phyloP scores from a whole-genome alignment of 2,329 filamentous ascomycete species.

The Aspergillus sp. region DNA sequence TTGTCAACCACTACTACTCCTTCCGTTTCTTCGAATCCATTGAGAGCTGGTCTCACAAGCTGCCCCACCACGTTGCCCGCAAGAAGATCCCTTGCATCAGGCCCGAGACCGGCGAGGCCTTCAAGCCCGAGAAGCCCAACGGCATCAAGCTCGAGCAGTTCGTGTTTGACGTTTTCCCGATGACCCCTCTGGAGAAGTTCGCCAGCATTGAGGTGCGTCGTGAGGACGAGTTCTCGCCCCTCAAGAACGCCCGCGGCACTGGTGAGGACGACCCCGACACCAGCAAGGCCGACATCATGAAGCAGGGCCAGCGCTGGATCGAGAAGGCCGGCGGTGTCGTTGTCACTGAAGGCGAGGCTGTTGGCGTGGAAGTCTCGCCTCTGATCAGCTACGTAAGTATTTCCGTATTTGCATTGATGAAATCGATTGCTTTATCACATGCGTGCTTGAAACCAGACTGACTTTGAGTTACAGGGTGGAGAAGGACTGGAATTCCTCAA shows the following conservation, averaged over 20 bases:
- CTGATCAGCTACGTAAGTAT: slow-evolving; percentile 89
- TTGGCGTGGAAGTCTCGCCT: slow-evolving; percentile 86
- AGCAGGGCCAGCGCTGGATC: slow-evolving; percentile 84
- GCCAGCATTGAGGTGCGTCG: slow-evolving; percentile 94
- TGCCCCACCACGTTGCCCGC: slow-evolving; percentile 92
- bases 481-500: slow-evolving; percentile 65
- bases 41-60: slow-evolving; percentile 77
- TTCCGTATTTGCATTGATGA: neutral
- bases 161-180: slow-evolving; percentile 96
- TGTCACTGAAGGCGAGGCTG: slow-evolving; percentile 60
- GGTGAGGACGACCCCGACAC: slow-evolving; percentile 94
- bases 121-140: slow-evolving; percentile 94
- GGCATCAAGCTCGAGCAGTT: slow-evolving; percentile 99
- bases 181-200: slow-evolving; percentile 82
- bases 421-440: neutral
- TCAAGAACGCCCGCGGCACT: slow-evolving; percentile 87
- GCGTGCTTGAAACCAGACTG: neutral
- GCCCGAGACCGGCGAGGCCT: slow-evolving; percentile 70
- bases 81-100: slow-evolving; percentile 97
- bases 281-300: slow-evolving; percentile 85
- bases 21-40: slow-evolving; percentile 90
- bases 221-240: slow-evolving; percentile 95
- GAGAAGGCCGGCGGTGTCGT: slow-evolving; percentile 76
- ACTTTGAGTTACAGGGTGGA: slow-evolving; percentile 52
- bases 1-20: slow-evolving; percentile 99